Base-by-base conservation (phyloP, 345 rosid genomes). In the Turnera subulata region DNA sequence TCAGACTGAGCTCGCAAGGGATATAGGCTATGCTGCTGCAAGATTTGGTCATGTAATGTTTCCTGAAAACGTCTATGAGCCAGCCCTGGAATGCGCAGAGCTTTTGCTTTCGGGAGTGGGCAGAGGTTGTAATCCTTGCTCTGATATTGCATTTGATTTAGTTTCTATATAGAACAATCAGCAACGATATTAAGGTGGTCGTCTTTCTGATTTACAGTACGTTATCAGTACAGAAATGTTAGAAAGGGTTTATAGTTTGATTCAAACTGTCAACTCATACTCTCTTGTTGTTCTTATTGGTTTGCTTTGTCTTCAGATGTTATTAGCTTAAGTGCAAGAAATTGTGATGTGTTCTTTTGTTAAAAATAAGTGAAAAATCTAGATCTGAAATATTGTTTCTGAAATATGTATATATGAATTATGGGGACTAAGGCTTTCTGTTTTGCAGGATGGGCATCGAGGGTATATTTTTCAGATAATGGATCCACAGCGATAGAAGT, bases 21-120 rank as follows among this genome's bases (percentile, higher is more conserved):
- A 86, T 59, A 79, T 89, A 88, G 99, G 97, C 42, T 89, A 89
- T 76, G 80, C 97, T 80, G 91, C 90, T 71, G 94, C 95, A 58
- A 84, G 97, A 85, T 93, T 73, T 63, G 99, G 99, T 55, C 99
- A 89, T 70, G 90, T 93, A 42, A 93, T 93, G 97, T 93, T 93
- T 70, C 99, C 97, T 48, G 99, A 93, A 78, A 93, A 93, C 81
- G 97, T 84, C 68, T 75, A 89, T 43, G 94, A 89, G 76, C 99
- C 99, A 68, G 96, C 95, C 37, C 73, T 89, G 55, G 84, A 80
- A 70, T 87, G 97, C 73, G 90, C 95, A 24, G 88, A 93, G 65
- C 92, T 82, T 72, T 87, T 93, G 74, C 82, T 93, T 57, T 83
- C 72, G 48, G 96, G 99, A 54, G 97, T 85, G 21, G 99, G 99